Evolutionary conservation across 2,329 filamentous ascomycete genomes (phyloP).

Genomic region (Cordyceps cateniannulata): DNA sequence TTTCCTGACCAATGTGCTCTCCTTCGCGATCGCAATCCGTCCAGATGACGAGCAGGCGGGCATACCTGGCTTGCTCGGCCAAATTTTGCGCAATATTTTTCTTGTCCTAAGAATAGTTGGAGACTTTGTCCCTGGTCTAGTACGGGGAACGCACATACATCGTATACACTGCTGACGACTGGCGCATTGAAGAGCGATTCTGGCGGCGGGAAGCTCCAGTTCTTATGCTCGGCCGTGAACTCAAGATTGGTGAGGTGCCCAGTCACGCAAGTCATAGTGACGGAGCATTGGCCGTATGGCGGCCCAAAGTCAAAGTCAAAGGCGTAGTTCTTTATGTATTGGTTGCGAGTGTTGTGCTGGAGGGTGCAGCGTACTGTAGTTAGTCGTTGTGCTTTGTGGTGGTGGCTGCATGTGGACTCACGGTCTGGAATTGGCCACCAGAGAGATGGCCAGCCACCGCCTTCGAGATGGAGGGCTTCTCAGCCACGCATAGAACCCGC

Average conservation of each 20-base stretch:
- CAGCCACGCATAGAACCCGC: conserved; percentile 50
- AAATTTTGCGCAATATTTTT: conserved; percentile 80
- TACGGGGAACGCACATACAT: conserved; percentile 39
- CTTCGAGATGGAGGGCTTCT: conserved; percentile 88
- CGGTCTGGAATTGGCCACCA: conserved; percentile 64
- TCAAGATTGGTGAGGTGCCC: conserved; percentile 81
- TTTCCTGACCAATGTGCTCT: conserved; percentile 91
- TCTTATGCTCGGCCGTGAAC: conserved; percentile 66
- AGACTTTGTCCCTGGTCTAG: neutral
- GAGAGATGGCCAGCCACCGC: conserved; percentile 86
- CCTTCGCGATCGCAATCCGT: conserved; percentile 98
- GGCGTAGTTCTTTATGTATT: conserved; percentile 88
- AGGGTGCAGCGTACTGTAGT: neutral
- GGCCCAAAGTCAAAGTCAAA: conserved; percentile 84
- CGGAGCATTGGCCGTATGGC: conserved; percentile 72
- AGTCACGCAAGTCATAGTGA: conserved; percentile 89
- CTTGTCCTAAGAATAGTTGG: conserved; percentile 54
- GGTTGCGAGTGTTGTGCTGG: conserved; percentile 62
- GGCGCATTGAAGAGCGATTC: conserved; percentile 74
- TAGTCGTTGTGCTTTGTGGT: conserved; percentile 17
- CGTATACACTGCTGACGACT: conserved; percentile 60
- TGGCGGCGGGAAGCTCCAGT: conserved; percentile 77
- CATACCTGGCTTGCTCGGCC: conserved; percentile 63
- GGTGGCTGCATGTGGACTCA: conserved; percentile 36
- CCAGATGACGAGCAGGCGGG: conserved; percentile 86